Evolutionary conservation across 305 asterid species (phyloP), one percentile per base, ranked within the genome.

Genomic region (Fraxinus angustifolia): DNA sequence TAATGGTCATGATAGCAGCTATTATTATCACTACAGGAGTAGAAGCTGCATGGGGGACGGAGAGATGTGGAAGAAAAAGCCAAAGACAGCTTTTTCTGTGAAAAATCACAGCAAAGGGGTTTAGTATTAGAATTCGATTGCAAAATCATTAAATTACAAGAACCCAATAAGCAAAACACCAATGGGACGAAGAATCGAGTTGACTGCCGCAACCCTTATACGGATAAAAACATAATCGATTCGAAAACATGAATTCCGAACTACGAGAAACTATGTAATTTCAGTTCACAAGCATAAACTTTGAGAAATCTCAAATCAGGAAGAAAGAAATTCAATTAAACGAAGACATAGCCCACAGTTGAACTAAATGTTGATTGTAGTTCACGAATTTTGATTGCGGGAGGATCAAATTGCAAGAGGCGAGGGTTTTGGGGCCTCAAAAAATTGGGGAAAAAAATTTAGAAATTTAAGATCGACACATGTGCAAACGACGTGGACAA

Each of bases 111-210:
- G 87, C 71, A 60, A 78, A 80, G 88, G 48, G 91, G 86, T 65
- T 90, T 79, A 17, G 86, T 70, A 79, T 81, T 82, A 14, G 84
- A 50, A 62, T 81, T 58, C 85, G 90, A 85, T 81, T 87, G 92
- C 90, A 90, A 81, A 88, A 90, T 91, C 93, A 90, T 90, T 87
- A 89, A 90, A 85, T 58, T 78, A 60, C 16, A 68, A 79, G 87
- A 77, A 76, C 68, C 90, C 87, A 79, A 78, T 82, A 60, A n/a
- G 79, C 73, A 65, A 56, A 75, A 40, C 76, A 58, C 82, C 85
- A 45, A 76, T 31, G 42, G 34, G 28, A 80, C 50, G 81, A 79
- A 17, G 65, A 82, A 45, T 76, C 65, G 36, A 56, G 31, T n/a
- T 30, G 28, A 17, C 79, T 76, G 30, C 45, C 48, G 45, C 45